These are phyloP conservation scores for Vigna hirtella DNA, from an alignment of 306 rosid genomes.

Conservation along the genomic window DNA sequence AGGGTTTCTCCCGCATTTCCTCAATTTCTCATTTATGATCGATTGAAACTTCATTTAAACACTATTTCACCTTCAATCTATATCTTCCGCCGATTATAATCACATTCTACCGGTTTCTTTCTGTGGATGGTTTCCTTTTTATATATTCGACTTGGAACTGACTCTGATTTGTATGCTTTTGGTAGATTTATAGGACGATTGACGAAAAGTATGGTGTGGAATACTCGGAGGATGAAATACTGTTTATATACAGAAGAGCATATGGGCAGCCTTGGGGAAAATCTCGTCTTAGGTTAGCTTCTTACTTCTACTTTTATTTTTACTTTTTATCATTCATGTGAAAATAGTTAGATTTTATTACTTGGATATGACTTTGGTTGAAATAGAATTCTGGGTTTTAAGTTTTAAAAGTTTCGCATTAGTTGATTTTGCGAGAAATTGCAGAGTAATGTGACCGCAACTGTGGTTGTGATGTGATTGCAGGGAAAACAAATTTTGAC, in stretches of 20 bases:
- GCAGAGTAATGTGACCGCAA: not conserved
- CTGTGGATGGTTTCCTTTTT: too few species aligned
- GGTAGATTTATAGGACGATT: constrained; percentile 74
- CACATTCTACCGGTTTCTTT: too few species aligned
- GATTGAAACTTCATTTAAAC: too few species aligned
- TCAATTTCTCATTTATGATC: too few species aligned
- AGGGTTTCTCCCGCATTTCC: too few species aligned
- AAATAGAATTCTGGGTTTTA: too few species aligned
- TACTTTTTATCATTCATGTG: not conserved
- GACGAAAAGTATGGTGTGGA: constrained; percentile 94
- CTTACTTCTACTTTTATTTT: not conserved
- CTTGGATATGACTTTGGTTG: too few species aligned
- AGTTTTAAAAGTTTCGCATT: not conserved
- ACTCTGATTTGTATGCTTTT: constrained; percentile 5
- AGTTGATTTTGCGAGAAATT: not conserved
- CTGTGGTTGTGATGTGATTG: not conserved
- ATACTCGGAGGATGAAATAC: constrained; percentile 85
- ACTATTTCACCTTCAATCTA: too few species aligned
- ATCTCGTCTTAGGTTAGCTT: constrained; percentile 86
- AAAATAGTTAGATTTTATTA: too few species aligned
- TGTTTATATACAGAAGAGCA: constrained; percentile 86
- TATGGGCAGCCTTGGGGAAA: constrained; percentile 92
- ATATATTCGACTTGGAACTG: not conserved
- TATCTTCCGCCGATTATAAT: too few species aligned
- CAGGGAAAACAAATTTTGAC: too few species aligned